A percentile compares a stretch with the other conserved stretches of the same genome.
Evolutionary conservation across 225 moss, liverwort and hornwort species (phyloP).

Genomic region (Sphagnum contortum): DNA sequence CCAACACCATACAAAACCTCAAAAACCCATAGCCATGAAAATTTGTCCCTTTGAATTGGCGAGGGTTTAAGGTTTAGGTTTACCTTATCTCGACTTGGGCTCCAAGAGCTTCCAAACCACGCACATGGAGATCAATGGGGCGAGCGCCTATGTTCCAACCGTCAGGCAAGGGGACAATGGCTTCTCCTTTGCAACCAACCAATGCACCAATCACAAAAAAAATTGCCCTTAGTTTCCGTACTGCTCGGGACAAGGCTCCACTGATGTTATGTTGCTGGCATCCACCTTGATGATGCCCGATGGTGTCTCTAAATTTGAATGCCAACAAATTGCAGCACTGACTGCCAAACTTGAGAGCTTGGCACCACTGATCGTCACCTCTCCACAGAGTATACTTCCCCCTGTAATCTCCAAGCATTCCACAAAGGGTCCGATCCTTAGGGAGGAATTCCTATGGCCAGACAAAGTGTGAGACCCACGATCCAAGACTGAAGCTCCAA

Average conservation of each 20-base stretch:
- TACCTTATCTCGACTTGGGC: constrained; percentile 77
- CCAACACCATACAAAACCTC: no score
- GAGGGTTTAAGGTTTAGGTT: no score
- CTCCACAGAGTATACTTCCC: constrained; percentile 56
- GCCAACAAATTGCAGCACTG: constrained; percentile 79
- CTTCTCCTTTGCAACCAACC: constrained; percentile 80
- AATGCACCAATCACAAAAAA: constrained; percentile 92
- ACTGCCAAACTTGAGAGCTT: constrained; percentile 89
- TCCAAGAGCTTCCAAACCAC: constrained; percentile 84
- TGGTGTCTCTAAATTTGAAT: constrained; percentile 41
- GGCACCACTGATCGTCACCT: constrained; percentile 69
- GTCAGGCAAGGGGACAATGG: constrained; percentile 86
- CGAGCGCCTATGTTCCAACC: constrained; percentile 93
- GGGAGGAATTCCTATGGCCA: no score
- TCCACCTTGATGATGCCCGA: constrained; percentile 41
- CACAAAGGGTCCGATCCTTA: constrained; percentile 31
- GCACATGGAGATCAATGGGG: constrained; percentile 90
- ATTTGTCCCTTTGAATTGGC: no score
- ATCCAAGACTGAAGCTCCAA: no score
- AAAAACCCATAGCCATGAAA: no score
- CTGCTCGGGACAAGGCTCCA: constrained; percentile 76
- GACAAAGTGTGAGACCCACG: no score
- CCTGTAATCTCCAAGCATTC: constrained; percentile 74
- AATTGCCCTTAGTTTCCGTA: constrained; percentile 76
- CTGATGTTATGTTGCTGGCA: constrained; percentile 63